phyloP scores from a whole-genome alignment of 2,329 filamentous ascomycete genomes.

The Diaporthe vaccinii region DNA sequence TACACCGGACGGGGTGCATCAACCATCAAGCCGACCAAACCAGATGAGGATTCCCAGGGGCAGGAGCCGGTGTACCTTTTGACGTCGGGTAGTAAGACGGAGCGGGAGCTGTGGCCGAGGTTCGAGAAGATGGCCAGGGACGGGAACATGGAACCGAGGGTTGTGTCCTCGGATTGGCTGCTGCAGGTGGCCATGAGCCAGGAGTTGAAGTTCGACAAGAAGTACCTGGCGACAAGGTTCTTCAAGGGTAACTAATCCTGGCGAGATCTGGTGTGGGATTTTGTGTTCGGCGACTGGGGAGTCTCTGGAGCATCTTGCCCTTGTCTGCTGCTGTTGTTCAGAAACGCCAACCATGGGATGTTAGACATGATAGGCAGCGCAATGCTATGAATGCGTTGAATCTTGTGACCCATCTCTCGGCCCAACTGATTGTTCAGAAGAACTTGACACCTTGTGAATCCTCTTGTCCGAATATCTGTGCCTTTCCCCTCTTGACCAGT shows the following conservation, averaged over 20 bases:
- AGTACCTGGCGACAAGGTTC: conserved; percentile 68
- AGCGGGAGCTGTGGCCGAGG: conserved; percentile 81
- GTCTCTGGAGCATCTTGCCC: conserved; percentile 14
- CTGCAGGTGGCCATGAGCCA: conserved; percentile 92
- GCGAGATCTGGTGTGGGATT: neutral
- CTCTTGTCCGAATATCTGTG: conserved; percentile 92
- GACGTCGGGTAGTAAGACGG: conserved; percentile 74
- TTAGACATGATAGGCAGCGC: neutral
- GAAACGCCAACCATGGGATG: neutral
- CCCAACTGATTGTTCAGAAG: conserved; percentile 72
- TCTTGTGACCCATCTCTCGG: neutral
- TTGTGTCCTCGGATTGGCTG: conserved; percentile 91
- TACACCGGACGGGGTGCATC: conserved; percentile 82
- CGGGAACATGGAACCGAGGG: conserved; percentile 82
- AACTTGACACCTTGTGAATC: conserved; percentile 96
- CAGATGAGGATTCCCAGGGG: conserved; percentile 72
- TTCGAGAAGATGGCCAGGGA: conserved; percentile 85
- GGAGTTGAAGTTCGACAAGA: conserved; percentile 76
- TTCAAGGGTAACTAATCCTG: conserved; percentile 46
- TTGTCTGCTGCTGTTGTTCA: neutral
- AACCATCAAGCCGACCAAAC: conserved; percentile 73
- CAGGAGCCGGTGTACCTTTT: conserved; percentile 87
- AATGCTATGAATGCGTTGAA: conserved; percentile 3
- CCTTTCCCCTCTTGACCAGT: conserved; percentile 90
- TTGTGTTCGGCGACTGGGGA: conserved; percentile 26